Base-by-base conservation (phyloP, 2,329 filamentous ascomycete genomes). In the Alternaria arbusti region DNA sequence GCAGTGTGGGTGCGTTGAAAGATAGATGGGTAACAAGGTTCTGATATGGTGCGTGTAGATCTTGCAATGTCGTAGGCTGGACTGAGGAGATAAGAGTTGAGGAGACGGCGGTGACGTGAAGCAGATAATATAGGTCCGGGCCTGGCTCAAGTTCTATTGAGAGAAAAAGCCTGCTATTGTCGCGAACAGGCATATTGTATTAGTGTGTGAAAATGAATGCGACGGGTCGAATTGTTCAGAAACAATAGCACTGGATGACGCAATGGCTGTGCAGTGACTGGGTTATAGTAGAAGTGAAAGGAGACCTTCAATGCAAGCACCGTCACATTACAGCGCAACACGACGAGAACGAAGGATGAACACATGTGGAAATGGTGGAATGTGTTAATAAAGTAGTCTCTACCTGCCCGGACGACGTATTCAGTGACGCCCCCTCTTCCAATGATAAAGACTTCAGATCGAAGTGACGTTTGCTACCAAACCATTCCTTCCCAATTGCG, bases 141-240 rank as follows among this genome's bases (percentile, higher is more conserved):
- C 32, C 32, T 9, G 32, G 32, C 32, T n/a, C 4, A 10, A 36
- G 32, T 4, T 36, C 3, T 36, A 36, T 36, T n/a, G 7, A n/a
- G 32, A 3, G 32, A 15, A 36, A 0, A 36, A n/a, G 7, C n/a
- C 32, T n/a, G 32, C 32, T 36, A 36, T 36, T 36, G 32, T 36
- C 0, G 13, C 3, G 0, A 9, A n/a, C 30, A 32, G 1, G 32
- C 9, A 0, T 36, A 36, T 5, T n/a, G 32, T 36, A 10, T n/a
- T 3, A 0, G 4, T 0, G 8, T n/a, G 32, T 8, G 32, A n/a
- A 9, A 36, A 15, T 36, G 32, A 36, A 36, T 36, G 32, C 32
- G 32, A 0, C 8, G 32, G 7, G 32, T 1, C 2, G 32, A 36
- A 15, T 0, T 36, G 32, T 36, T n/a, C 15, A n/a, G 32, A 1